Conservation (phyloP, 345 rosid genomes). For the Camelina neglecta region DNA sequence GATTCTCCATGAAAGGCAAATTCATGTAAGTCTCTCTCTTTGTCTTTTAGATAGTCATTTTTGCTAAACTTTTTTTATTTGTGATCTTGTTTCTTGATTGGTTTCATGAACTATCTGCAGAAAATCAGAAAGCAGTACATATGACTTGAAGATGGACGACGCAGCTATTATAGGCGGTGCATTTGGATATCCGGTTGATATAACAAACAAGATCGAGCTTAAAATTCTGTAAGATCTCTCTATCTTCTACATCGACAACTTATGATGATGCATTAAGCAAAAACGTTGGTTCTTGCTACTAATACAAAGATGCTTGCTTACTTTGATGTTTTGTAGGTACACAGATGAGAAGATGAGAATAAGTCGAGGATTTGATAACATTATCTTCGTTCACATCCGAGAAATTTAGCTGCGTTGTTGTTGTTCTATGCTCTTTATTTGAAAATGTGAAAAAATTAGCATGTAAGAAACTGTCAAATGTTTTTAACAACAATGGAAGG, state of each 20-base stretch:
- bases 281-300: neutral
- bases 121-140: constrained; percentile 53
- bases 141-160: constrained; percentile 73
- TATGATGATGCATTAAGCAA: neutral
- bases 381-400: constrained; percentile 66
- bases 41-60: neutral
- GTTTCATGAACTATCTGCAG: constrained; percentile 45
- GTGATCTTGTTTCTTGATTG: constrained; percentile 22
- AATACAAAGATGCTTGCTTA: neutral
- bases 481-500: constrained; percentile 4
- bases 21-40: constrained; percentile 57
- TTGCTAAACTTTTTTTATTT: neutral
- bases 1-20: constrained; percentile 84
- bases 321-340: constrained; percentile 55
- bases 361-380: constrained; percentile 65
- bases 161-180: constrained; percentile 81
- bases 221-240: constrained; percentile 67
- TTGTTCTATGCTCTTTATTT: constrained; percentile 10
- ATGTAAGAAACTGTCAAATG: constrained; percentile 36
- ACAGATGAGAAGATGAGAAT: constrained; percentile 78
- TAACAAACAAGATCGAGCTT: constrained; percentile 64
- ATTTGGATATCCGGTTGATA: constrained; percentile 74
- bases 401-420: constrained; percentile 27
- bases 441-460: constrained; percentile 8
- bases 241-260: neutral